phyloP scores from a whole-genome alignment of 2,329 filamentous ascomycete species.

The Plenodomus lindquistii region DNA sequence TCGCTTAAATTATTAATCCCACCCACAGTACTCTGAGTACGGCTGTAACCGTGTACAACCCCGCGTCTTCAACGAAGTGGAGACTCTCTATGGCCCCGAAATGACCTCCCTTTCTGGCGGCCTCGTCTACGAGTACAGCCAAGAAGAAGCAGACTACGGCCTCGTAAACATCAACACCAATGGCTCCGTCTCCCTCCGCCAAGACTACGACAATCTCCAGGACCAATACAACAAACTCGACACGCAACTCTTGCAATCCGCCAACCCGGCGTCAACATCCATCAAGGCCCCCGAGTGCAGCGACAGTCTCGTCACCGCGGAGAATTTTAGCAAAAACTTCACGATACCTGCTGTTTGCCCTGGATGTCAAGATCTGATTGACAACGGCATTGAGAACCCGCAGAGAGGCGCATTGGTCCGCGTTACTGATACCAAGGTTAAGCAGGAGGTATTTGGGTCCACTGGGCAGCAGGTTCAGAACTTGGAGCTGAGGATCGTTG shows the following conservation, averaged over 20 bases:
- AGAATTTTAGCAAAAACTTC: slow-evolving; percentile 77
- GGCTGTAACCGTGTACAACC: slow-evolving; percentile 71
- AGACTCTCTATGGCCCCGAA: slow-evolving; percentile 69
- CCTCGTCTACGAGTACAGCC: slow-evolving; percentile 78
- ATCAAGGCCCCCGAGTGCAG: slow-evolving; percentile 67
- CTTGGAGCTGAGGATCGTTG: slow-evolving; percentile 61
- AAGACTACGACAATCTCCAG: slow-evolving; percentile 69
- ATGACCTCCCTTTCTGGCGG: slow-evolving; percentile 78
- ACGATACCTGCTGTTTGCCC: slow-evolving; percentile 72
- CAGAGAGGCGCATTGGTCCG: slow-evolving; percentile 61
- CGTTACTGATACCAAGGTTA: slow-evolving; percentile 61
- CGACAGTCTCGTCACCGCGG: slow-evolving; percentile 65
- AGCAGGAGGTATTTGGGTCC: slow-evolving; percentile 60
- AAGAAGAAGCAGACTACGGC: slow-evolving; percentile 66
- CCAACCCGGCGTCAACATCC: slow-evolving; percentile 60
- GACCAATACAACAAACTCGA: slow-evolving; percentile 76
- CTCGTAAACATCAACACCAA: slow-evolving; percentile 52
- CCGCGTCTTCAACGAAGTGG: slow-evolving; percentile 76
- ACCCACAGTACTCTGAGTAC: slow-evolving; percentile 68
- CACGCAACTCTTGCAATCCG: slow-evolving; percentile 66
- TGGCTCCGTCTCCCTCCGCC: slow-evolving; percentile 47
- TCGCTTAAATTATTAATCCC: background rate
- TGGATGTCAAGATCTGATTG: slow-evolving; percentile 72
- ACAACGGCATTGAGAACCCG: slow-evolving; percentile 70
- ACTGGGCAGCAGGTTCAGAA: slow-evolving; percentile 63